These are phyloP conservation scores for Parsonsia alboflavescens DNA, from an alignment of 257 asterid species.

Conservation along the genomic window DNA sequence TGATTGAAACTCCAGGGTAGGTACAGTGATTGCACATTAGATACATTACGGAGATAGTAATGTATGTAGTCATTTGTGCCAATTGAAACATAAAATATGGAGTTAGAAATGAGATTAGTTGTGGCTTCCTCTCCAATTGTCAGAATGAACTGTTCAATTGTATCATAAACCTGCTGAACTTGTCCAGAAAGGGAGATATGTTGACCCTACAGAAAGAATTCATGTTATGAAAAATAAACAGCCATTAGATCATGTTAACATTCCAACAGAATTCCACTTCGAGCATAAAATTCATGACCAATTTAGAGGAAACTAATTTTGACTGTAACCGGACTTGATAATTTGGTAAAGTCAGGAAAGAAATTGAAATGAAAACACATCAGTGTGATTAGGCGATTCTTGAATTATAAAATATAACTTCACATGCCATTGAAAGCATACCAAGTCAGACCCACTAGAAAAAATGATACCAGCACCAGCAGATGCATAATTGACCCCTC, in stretches of 20 bases:
- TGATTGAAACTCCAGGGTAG: conserved; percentile 89
- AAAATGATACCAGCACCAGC: conserved; percentile 92
- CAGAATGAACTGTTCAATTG: conserved; percentile 68
- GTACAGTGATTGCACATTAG: conserved; percentile 64
- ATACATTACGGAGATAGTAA: conserved; percentile 79
- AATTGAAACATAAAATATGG: conserved; percentile 77
- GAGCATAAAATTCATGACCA: no score
- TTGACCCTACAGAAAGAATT: conserved; percentile 56
- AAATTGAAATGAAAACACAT: no score
- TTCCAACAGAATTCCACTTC: no score
- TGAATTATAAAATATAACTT: neutral
- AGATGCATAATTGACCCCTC: conserved; percentile 86
- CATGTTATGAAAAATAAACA: neutral
- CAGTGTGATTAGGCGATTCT: neutral
- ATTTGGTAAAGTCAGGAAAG: no score
- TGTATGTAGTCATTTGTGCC: conserved; percentile 93
- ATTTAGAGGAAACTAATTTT: no score
- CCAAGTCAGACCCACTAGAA: conserved; percentile 97
- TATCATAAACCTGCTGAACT: conserved; percentile 85
- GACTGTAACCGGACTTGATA: no score
- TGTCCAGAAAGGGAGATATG: conserved; percentile 87
- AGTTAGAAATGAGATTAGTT: conserved; percentile 46
- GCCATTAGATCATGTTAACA: no score
- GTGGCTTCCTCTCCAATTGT: conserved; percentile 83
- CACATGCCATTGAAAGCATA: conserved; percentile 14